phyloP scores from a whole-genome alignment of 345 rosid species.

The Cardamine chenopodiifolia region DNA sequence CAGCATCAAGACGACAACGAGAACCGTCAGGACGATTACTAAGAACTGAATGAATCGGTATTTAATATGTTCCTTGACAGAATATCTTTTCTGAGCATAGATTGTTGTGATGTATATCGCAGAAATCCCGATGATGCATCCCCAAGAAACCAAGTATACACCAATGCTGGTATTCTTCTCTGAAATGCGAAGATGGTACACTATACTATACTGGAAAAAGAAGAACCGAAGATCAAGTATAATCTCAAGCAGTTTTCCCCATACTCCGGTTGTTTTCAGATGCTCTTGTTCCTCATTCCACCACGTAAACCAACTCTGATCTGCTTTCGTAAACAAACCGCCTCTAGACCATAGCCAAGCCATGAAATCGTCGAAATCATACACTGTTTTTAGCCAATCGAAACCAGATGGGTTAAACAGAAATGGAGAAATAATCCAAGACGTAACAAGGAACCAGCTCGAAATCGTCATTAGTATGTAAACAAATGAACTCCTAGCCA shows the following conservation, averaged over 20 bases:
- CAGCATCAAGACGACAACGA: slow-evolving; percentile 63
- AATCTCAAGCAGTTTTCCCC: slow-evolving; percentile 80
- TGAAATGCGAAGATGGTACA: slow-evolving; percentile 76
- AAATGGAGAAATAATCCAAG: slow-evolving; percentile 87
- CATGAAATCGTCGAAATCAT: slow-evolving; percentile 91
- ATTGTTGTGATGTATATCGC: slow-evolving; percentile 59
- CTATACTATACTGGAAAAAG: slow-evolving; percentile 88
- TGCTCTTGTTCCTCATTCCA: slow-evolving; percentile 96
- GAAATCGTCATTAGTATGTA: slow-evolving; percentile 83
- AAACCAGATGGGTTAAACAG: slow-evolving; percentile 94
- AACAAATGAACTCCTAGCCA: slow-evolving; percentile 75
- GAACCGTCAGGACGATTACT: slow-evolving; percentile 57
- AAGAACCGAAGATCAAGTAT: slow-evolving; percentile 88
- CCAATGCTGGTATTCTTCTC: slow-evolving; percentile 56
- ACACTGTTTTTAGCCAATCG: slow-evolving; percentile 90
- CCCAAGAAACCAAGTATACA: slow-evolving; percentile 86
- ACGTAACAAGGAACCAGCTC: slow-evolving; percentile 83
- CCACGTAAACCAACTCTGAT: slow-evolving; percentile 95
- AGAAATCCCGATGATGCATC: slow-evolving; percentile 57
- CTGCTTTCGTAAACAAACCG: slow-evolving; percentile 83
- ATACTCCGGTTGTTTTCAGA: slow-evolving; percentile 73
- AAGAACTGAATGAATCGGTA: slow-evolving; percentile 89
- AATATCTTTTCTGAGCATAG: slow-evolving; percentile 70
- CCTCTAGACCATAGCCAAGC: slow-evolving; percentile 88
- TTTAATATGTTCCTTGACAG: slow-evolving; percentile 79